phyloP scores from a whole-genome alignment of 2,329 filamentous ascomycete species.

The Stagonosporopsis cucurbitacearum region DNA sequence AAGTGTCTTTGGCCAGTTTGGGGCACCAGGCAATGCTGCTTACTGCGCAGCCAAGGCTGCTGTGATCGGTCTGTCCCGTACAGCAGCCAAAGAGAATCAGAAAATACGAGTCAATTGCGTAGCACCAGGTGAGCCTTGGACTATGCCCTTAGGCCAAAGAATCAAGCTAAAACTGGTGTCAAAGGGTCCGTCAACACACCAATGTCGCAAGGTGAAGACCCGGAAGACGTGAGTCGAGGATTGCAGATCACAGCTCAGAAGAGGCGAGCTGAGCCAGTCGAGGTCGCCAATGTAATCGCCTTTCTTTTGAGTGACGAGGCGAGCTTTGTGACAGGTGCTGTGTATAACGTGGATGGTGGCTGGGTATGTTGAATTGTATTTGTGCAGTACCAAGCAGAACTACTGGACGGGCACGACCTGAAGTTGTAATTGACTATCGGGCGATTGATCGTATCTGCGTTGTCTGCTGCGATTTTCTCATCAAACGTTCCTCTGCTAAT shows the following conservation, averaged over 20 bases:
- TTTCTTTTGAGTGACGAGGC: constrained; percentile 23
- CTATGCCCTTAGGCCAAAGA: not conserved
- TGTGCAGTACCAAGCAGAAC: too few species aligned
- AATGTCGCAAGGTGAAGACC: constrained; percentile 26
- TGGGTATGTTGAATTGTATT: constrained; percentile 16
- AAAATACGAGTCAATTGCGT: constrained; percentile 30
- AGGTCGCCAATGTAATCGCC: constrained; percentile 27
- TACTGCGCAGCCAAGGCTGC: constrained; percentile 43
- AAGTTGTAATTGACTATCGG: too few species aligned
- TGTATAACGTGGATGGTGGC: constrained; percentile 23
- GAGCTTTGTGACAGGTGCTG: constrained; percentile 21
- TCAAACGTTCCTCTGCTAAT: too few species aligned
- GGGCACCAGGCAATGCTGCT: constrained; percentile 28
- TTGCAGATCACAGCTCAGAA: constrained; percentile 24
- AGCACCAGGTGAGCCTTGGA: constrained; percentile 19
- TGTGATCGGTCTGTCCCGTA: constrained; percentile 42
- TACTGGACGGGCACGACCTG: too few species aligned
- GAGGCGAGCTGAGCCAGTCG: constrained; percentile 24
- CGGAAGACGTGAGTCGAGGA: constrained; percentile 22
- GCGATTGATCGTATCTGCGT: too few species aligned
- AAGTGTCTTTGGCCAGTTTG: constrained; percentile 34
- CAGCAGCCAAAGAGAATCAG: constrained; percentile 38
- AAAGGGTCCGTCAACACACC: constrained; percentile 28
- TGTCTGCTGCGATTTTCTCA: too few species aligned
- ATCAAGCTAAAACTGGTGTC: not conserved